A percentile compares a stretch with the other conserved stretches of the same genome.
phyloP scores from a whole-genome alignment of 1,139 yeast genomes.

The Zygoascus meyerae region DNA sequence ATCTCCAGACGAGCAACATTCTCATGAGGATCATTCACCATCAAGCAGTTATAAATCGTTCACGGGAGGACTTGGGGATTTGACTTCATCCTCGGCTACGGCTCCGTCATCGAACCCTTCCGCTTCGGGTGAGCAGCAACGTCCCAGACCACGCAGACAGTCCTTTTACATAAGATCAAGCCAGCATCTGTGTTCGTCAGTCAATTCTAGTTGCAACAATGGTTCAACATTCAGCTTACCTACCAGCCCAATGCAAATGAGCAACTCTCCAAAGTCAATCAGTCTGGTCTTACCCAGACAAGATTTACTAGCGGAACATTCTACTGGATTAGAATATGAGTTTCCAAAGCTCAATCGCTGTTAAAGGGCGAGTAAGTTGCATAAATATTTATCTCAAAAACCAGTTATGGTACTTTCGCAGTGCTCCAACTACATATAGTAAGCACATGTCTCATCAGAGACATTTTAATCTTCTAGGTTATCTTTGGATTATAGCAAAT shows the following conservation, averaged over 20 bases:
- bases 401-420: too few species aligned
- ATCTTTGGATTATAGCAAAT: too few species aligned
- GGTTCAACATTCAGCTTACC: constrained; percentile 10
- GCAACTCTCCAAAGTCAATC: constrained; percentile 19
- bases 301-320: constrained; percentile 10
- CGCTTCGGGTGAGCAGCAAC: too few species aligned
- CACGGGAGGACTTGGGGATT: neutral
- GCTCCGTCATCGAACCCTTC: neutral
- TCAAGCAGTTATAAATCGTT: neutral
- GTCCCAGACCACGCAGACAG: constrained; percentile 17
- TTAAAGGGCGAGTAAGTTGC: too few species aligned
- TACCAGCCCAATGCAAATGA: constrained; percentile 4
- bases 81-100: neutral
- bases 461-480: too few species aligned
- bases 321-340: constrained; percentile 19
- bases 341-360: constrained; percentile 14
- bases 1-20: too few species aligned
- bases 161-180: constrained; percentile 22
- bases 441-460: too few species aligned
- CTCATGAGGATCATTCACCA: neutral
- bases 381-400: too few species aligned
- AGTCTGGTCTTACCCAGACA: constrained; percentile 19
- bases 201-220: constrained; percentile 4
- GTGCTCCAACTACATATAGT: too few species aligned
- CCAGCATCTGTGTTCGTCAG: constrained; percentile 14